A percentile compares a stretch with the other conserved stretches of the same genome.
Evolutionary conservation across 441 rosid species (phyloP).

Genomic region (Gossypium lobatum): DNA sequence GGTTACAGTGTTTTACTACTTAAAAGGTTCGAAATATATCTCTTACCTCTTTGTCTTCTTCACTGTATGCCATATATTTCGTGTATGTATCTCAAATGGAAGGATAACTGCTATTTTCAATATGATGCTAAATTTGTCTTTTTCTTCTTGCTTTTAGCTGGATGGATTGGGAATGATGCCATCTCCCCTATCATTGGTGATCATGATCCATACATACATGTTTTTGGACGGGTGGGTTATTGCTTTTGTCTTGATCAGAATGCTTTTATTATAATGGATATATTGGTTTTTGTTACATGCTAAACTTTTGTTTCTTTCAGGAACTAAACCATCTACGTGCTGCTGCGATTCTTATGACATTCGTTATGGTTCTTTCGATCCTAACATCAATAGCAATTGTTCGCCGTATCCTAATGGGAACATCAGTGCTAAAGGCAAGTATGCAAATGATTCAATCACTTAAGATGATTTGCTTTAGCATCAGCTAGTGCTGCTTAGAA

Average conservation of each 20-base stretch:
- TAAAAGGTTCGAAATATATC: conserved; percentile 54
- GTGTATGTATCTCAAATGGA: conserved; percentile 6
- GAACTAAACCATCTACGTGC: conserved; percentile 77
- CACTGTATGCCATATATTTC: not conserved
- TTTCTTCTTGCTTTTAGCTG: conserved; percentile 38
- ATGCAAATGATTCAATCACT: conserved; percentile 9
- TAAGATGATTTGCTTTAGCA: not conserved
- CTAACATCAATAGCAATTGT: conserved; percentile 87
- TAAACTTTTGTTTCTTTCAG: conserved; percentile 33
- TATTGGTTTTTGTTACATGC: conserved; percentile 3
- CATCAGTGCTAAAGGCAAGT: conserved; percentile 92
- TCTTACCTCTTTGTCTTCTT: conserved; percentile 4
- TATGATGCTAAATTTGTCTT: conserved; percentile 13
- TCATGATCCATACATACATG: conserved; percentile 50
- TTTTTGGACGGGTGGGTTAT: conserved; percentile 49
- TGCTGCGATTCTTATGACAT: conserved; percentile 74
- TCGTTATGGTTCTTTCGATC: conserved; percentile 59
- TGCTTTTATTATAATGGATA: not conserved
- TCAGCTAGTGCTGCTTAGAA: not conserved
- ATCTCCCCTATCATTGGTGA: conserved; percentile 62
- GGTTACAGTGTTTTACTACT: conserved; percentile 80
- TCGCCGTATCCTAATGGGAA: conserved; percentile 92
- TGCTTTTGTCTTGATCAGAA: conserved; percentile 3
- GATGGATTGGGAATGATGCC: conserved; percentile 72
- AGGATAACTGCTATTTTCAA: conserved; percentile 1